Evolutionary conservation across 164 flowering plant species (phyloP), one percentile per base, ranked within the genome.

Genomic region (Buxus sempervirens): DNA sequence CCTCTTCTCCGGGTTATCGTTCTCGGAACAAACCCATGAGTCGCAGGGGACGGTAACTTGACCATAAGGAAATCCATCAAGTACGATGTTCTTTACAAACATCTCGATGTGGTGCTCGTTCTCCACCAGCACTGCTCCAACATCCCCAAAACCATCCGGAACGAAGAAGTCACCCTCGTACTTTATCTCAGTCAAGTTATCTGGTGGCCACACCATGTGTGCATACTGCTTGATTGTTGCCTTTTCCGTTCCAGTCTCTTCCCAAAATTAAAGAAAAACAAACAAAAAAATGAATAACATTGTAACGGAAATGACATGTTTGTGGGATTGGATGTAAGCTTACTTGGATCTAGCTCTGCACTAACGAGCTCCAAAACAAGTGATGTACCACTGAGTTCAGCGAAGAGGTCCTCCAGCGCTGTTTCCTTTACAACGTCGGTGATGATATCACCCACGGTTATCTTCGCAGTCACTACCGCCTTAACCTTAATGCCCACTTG

Each of bases 101-200:
- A 87, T 80, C 80, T 90, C 97, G 53, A 62, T 77, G 64, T 73
- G 85, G 77, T 87, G 92, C 59, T 83, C 84, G 71, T 90, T 89
- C 61, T 78, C 80, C 14, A 90, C 81, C 0, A 81, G 0, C 4
- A 89, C 36, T 0, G 82, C 97, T 0, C 97, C 97, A 9, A 85
- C 51, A 13, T 65, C 76, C 7, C 96, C 94, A 21, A 87, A 90
- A 45, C 63, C 78, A 0, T 42, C 57, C 2, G 79, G 78, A 12
- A 90, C 64, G 8, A 14, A 53, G 27, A 88, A 82, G 0, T 68
- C 24, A 0, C 81, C 68, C 70, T 82, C 89, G 23, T 90, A 90
- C 10, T 58, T 72, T 22, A 73, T 71, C 12, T 74, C 78, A n/a
- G n/a, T n/a, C 6, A 65, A 62, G 0, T 36, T 68, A 0, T 64